Conservation (phyloP, 495 filamentous ascomycete species). For the Clavariopsis aquatica region DNA sequence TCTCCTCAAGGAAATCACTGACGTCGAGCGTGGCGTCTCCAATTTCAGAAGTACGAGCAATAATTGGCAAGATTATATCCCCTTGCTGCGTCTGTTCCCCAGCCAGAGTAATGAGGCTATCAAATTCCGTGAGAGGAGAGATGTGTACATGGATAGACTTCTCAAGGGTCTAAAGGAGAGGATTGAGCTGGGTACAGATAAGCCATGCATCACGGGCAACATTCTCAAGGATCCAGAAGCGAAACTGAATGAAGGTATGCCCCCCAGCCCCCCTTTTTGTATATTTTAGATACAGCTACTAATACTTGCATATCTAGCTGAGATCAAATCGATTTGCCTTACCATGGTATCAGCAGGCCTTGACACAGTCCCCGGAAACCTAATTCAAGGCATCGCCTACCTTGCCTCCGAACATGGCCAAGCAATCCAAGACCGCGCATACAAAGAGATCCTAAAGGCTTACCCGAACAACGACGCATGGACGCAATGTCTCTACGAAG, state of each 20-base stretch:
- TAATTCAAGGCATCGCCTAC: conserved; percentile 73
- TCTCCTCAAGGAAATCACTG: conserved; percentile 60
- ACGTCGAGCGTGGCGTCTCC: conserved; percentile 63
- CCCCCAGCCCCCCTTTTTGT: neutral
- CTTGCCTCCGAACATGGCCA: conserved; percentile 63
- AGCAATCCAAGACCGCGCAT: conserved; percentile 63
- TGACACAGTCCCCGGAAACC: conserved; percentile 68
- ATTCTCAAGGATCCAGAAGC: conserved; percentile 62
- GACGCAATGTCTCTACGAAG: conserved; percentile 64
- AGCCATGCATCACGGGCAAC: conserved; percentile 69
- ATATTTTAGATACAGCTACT: no score
- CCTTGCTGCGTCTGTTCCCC: conserved; percentile 59
- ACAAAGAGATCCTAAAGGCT: conserved; percentile 62
- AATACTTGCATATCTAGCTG: conserved; percentile 49
- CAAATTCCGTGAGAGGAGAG: conserved; percentile 55
- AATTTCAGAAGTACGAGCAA: conserved; percentile 68
- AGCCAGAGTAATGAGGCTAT: conserved; percentile 56
- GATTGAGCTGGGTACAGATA: conserved; percentile 62
- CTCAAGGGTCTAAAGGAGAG: conserved; percentile 60
- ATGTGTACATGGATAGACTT: conserved; percentile 61
- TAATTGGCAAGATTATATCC: conserved; percentile 72
- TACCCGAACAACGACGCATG: conserved; percentile 68
- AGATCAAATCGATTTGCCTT: conserved; percentile 71
- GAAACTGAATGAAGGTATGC: conserved; percentile 51
- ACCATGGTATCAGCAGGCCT: conserved; percentile 74